Conservation (phyloP, 164 flowering plant genomes). For the Buxus sempervirens region DNA sequence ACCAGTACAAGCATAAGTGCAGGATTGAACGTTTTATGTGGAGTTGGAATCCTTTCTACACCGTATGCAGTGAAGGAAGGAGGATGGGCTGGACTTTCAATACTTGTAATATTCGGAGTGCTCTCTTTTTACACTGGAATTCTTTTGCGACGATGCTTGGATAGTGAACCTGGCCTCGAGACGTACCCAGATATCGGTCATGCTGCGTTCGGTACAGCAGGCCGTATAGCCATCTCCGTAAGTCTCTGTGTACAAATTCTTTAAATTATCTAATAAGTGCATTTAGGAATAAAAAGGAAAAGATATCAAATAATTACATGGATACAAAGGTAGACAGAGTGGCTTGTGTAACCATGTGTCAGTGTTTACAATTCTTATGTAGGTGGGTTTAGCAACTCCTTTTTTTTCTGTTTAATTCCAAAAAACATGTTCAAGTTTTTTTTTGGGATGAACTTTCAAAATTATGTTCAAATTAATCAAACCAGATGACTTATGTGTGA, state of each 20-base stretch:
- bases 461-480: no score
- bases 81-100: conserved; percentile 78
- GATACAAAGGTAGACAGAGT: no score
- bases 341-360: no score
- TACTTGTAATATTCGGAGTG: conserved; percentile 57
- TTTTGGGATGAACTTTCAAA: no score
- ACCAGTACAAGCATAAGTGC: conserved; percentile 1
- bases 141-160: conserved; percentile 81
- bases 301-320: no score
- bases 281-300: no score
- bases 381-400: background rate
- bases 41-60: conserved; percentile 92
- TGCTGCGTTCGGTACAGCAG: conserved; percentile 87
- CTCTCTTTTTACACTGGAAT: conserved; percentile 91
- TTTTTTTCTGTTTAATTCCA: no score
- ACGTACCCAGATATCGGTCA: conserved; percentile 98
- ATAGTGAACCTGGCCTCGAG: conserved; percentile 87
- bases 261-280: no score
- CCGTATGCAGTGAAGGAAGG: conserved; percentile 90
- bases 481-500: no score
- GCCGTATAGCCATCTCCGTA: conserved; percentile 82
- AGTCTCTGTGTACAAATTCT: conserved; percentile 15
- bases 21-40: conserved; percentile 96
- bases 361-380: background rate
- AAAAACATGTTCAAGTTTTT: no score